Conservation (phyloP, 208 protist genomes). For the Porcisia hertigi region DNA sequence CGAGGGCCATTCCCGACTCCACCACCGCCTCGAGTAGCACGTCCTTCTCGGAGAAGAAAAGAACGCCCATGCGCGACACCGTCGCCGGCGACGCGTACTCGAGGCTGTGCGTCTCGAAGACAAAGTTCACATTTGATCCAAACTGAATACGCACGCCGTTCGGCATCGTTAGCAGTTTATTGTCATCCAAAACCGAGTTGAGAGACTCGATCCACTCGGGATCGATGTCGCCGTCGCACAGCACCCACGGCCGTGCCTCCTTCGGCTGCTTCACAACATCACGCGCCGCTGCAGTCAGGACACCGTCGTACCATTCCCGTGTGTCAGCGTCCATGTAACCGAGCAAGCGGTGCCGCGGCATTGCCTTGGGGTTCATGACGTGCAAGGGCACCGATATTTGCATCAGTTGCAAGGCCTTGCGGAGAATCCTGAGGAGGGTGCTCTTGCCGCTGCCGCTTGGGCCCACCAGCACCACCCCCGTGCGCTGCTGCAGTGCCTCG, state of each 20-base stretch:
- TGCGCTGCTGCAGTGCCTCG: constrained; percentile 92
- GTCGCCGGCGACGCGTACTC: constrained; percentile 99
- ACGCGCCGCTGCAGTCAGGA: constrained; percentile 96
- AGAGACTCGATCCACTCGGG: constrained; percentile 99
- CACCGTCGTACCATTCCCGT: constrained; percentile 98
- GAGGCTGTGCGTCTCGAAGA: constrained; percentile 97
- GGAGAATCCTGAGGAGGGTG: constrained; percentile 81
- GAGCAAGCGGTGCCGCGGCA: constrained; percentile 93
- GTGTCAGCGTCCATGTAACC: constrained; percentile 96
- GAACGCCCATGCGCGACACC: constrained; percentile 96
- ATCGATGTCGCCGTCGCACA: constrained; percentile 98
- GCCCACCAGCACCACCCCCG: constrained; percentile 94
- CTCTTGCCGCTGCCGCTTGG: constrained; percentile 94
- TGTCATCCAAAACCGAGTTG: constrained; percentile 99
- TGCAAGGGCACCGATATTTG: constrained; percentile 77
- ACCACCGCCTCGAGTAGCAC: constrained; percentile 88
- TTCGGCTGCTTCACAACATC: constrained; percentile 77
- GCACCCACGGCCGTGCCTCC: constrained; percentile 88
- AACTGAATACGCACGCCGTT: constrained; percentile 98
- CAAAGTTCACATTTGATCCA: constrained; percentile 93
- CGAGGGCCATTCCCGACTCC: constrained; percentile 66
- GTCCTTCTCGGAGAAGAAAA: constrained; percentile 96
- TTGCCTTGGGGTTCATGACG: constrained; percentile 94
- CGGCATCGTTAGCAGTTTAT: constrained; percentile 97
- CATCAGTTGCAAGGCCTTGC: constrained; percentile 81